Base-by-base conservation (phyloP, 2,329 filamentous ascomycete species). In the Colletotrichum magnum region DNA sequence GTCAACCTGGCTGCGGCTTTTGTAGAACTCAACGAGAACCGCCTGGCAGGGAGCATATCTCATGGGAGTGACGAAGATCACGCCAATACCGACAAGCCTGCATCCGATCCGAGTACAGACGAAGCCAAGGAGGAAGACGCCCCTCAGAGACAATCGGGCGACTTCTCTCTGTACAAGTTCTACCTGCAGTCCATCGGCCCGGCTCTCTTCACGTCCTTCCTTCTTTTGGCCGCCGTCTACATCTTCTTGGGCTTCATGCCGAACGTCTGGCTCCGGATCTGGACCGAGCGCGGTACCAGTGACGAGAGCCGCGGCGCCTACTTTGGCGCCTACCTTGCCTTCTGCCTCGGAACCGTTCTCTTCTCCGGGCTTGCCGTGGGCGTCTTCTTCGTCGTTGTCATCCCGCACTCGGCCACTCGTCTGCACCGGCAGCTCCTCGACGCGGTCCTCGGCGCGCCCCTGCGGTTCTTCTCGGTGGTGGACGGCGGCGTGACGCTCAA, bases 401-500 rank as follows among this genome's bases (percentile, higher is more conserved):
- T 64, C 28, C 66, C 66, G 2, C 36, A 47, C 16, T 69, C 66
- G 5, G 56, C 59, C 18, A 18, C 56, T 2, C 41, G 36, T 7
- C 41, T 69, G 2, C 66, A 69, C 39, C 47, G 48, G n/a, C n/a
- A 61, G 24, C 61, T 60, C 24, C 53, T 72, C 12, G 43, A 58
- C 39, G 45, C 50, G 6, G 15, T 58, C 12, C 36, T 63, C 3
- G 70, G 56, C 4, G 64, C 68, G 3, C 71, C 64, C n/a, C 26
- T 70, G 50, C 70, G 69, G 7, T 74, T 74, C 54, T 74, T 77
- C 59, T 70, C 72, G 26, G 56, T 62, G 5, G 73, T 71, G 1
- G 73, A 75, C 57, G 70, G 64, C n/a, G 73, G 74, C 32, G 60
- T 70, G 2, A 69, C 73, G 12, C 61, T 71, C 10, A 73, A 73